phyloP scores from a whole-genome alignment of 23 red algal genomes.

The Gracilariopsis chorda region DNA sequence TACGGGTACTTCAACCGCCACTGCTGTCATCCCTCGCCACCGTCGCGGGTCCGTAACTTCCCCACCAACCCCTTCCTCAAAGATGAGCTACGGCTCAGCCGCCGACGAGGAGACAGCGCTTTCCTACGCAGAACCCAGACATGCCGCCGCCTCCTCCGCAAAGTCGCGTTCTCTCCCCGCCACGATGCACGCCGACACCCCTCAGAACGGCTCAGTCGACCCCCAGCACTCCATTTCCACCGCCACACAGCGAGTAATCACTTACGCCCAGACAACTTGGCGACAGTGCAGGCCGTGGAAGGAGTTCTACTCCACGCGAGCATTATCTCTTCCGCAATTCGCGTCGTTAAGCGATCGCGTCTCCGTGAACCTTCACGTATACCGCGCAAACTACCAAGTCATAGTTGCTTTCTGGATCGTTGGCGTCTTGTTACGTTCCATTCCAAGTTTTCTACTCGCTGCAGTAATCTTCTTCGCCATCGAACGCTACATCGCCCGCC shows the following conservation, averaged over 20 bases:
- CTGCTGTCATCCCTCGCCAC: too few relatives aligned
- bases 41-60: too few relatives aligned
- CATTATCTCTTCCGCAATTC: conserved; percentile 28
- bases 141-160: background rate
- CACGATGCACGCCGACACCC: background rate
- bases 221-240: background rate
- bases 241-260: conserved; percentile 5
- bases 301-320: conserved; percentile 59
- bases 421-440: conserved; percentile 8
- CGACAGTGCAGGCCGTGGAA: conserved; percentile 33
- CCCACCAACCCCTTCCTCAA: too few relatives aligned
- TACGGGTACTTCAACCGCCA: too few relatives aligned
- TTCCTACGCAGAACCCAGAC: background rate
- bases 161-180: background rate
- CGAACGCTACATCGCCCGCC: background rate
- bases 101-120: conserved; percentile 46
- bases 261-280: conserved; percentile 32
- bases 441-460: conserved; percentile 21
- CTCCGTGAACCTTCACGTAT: conserved; percentile 29
- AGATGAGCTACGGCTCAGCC: conserved; percentile 61
- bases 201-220: background rate
- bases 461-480: conserved; percentile 4
- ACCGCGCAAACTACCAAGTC: conserved; percentile 54
- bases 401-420: conserved; percentile 40
- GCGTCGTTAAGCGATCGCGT: conserved; percentile 36